Conservation (phyloP, 2,329 filamentous ascomycete species). For the Hypoxylon sp. region DNA sequence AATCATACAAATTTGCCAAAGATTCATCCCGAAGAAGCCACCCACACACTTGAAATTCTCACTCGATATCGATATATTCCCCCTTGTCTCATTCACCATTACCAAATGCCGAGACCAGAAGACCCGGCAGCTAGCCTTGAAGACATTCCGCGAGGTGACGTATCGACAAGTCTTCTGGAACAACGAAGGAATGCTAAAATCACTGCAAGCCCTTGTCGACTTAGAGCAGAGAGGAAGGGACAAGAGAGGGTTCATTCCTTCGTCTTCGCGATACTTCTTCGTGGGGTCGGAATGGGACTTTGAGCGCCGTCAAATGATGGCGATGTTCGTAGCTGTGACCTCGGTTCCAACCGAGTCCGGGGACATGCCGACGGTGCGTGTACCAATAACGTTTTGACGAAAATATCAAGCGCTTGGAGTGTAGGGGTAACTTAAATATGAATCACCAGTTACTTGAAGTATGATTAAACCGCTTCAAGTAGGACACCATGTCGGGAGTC, state of each 20-base stretch:
- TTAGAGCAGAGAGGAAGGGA: slow-evolving; percentile 43
- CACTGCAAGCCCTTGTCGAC: slow-evolving; percentile 40
- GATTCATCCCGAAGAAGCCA: slow-evolving; percentile 37
- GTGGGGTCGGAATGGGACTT: slow-evolving; percentile 46
- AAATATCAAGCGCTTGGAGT: background rate
- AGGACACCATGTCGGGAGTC: background rate
- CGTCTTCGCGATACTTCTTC: slow-evolving; percentile 45
- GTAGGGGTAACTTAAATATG: background rate
- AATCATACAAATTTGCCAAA: slow-evolving; percentile 41
- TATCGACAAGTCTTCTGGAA: slow-evolving; percentile 46
- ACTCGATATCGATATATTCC: slow-evolving; percentile 46
- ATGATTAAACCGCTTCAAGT: background rate
- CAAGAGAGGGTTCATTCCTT: slow-evolving; percentile 40
- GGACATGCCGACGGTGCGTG: slow-evolving; percentile 31
- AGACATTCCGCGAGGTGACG: slow-evolving; percentile 41
- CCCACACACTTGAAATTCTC: slow-evolving; percentile 37
- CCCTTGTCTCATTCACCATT: slow-evolving; percentile 45
- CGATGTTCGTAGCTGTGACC: slow-evolving; percentile 39
- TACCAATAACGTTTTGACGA: slow-evolving; percentile 44
- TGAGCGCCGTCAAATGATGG: slow-evolving; percentile 38
- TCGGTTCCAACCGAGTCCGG: slow-evolving; percentile 26
- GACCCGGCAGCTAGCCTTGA: slow-evolving; percentile 40
- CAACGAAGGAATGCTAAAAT: slow-evolving; percentile 42
- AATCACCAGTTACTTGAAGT: background rate
- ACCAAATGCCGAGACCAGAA: slow-evolving; percentile 45